A percentile compares a stretch with the other conserved stretches of the same genome.
Evolutionary conservation across 2,329 filamentous ascomycete genomes (phyloP).

Genomic region (Coniochaeta prunicola): DNA sequence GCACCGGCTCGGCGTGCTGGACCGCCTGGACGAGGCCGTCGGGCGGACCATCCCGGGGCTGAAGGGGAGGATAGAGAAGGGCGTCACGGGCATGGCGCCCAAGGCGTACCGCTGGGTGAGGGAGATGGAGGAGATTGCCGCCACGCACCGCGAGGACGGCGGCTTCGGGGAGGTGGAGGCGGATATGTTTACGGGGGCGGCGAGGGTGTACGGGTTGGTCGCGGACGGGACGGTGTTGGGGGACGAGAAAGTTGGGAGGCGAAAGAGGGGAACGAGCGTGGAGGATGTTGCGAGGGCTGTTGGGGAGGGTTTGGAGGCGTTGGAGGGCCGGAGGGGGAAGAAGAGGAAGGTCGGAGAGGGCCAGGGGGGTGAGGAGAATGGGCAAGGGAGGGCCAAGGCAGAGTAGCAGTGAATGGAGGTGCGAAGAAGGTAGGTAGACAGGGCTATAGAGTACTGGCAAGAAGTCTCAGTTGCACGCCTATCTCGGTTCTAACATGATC

Average conservation of each 20-base stretch:
- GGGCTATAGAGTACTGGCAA: no score
- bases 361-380: not conserved
- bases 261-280: conserved; percentile 46
- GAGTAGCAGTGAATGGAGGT: no score
- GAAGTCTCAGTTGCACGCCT: no score
- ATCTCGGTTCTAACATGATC: no score
- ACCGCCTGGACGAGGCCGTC: conserved; percentile 50
- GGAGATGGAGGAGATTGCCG: conserved; percentile 71
- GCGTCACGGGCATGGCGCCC: conserved; percentile 54
- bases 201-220: conserved; percentile 53
- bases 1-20: conserved; percentile 52
- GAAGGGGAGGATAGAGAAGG: conserved; percentile 5
- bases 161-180: conserved; percentile 52
- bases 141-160: conserved; percentile 57
- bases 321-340: not conserved
- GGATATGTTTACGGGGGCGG: conserved; percentile 51
- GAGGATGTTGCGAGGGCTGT: conserved; percentile 48
- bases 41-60: conserved; percentile 32
- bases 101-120: conserved; percentile 74
- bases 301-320: conserved; percentile 34
- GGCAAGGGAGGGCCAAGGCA: no score
- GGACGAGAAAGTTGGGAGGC: conserved; percentile 47
- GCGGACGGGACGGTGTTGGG: conserved; percentile 56
- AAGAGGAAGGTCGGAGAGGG: not conserved
- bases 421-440: not conserved